phyloP scores from a whole-genome alignment of 2,329 filamentous ascomycete genomes.

The Epichloe hybrida region DNA sequence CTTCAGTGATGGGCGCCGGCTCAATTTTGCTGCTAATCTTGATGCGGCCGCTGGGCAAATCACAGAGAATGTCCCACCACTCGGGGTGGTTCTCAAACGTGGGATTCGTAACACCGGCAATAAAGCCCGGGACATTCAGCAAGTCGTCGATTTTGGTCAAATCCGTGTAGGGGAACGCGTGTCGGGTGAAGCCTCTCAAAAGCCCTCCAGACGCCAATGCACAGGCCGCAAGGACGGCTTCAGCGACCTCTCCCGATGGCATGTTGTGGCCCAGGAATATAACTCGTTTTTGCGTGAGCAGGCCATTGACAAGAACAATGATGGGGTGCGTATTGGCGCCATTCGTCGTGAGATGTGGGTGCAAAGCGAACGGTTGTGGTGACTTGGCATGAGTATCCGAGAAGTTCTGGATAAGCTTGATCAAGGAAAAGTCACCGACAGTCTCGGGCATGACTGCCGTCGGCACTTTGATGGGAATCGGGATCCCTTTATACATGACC shows the following conservation, averaged over 20 bases:
- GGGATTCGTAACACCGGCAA: conserved; percentile 94
- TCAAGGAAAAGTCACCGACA: conserved; percentile 91
- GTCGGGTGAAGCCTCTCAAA: conserved; percentile 84
- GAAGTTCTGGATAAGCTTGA: conserved; percentile 95
- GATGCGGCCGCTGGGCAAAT: conserved; percentile 81
- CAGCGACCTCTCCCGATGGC: conserved; percentile 88
- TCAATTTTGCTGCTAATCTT: conserved; percentile 90
- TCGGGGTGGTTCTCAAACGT: conserved; percentile 89
- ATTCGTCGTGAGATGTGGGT: conserved; percentile 87
- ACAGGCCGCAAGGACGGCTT: conserved; percentile 95
- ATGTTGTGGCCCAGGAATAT: conserved; percentile 93
- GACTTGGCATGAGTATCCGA: conserved; percentile 68
- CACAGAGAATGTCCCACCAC: conserved; percentile 97
- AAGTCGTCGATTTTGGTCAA: conserved; percentile 95
- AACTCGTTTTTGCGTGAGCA: conserved; percentile 90
- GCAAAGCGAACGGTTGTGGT: conserved; percentile 71
- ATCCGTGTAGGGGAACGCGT: conserved; percentile 97
- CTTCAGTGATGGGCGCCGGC: conserved; percentile 66
- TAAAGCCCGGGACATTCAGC: conserved; percentile 90
- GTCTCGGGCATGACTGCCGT: conserved; percentile 89
- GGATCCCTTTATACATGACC: conserved; percentile 91
- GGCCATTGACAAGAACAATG: conserved; percentile 84
- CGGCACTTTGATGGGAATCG: conserved; percentile 91
- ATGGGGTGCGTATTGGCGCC: conserved; percentile 85
- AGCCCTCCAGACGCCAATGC: conserved; percentile 84